Conservation (phyloP, 73 alveolate genomes). For the Paramecium sonneborni region DNA sequence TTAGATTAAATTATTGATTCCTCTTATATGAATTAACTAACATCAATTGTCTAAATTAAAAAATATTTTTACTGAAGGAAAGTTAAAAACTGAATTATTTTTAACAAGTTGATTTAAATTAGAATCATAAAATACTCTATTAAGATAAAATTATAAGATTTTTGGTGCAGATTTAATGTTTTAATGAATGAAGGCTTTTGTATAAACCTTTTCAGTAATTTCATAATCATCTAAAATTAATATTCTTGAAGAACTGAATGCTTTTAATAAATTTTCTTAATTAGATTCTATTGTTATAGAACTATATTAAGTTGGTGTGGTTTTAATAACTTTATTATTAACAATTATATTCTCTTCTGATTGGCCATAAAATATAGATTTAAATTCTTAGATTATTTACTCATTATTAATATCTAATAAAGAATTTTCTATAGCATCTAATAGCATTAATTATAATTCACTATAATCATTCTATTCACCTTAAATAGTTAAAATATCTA, state of each 20-base stretch:
- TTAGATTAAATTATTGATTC: not conserved
- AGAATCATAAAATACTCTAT: not conserved
- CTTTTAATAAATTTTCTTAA: not conserved
- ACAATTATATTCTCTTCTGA: not conserved
- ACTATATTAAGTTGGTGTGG: constrained; percentile 10
- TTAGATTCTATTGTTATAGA: not conserved
- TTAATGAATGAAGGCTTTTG: not conserved
- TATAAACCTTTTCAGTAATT: not conserved
- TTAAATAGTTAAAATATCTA: not conserved
- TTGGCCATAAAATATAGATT: not conserved
- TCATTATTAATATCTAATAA: not conserved
- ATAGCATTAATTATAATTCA: not conserved
- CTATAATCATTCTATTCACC: constrained; percentile 10
- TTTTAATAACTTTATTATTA: not conserved
- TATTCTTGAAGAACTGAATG: not conserved
- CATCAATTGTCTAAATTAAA: not conserved
- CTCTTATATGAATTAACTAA: not conserved
- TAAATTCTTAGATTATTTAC: not conserved
- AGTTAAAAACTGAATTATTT: not conserved
- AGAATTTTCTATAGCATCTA: not conserved
- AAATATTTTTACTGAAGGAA: not conserved
- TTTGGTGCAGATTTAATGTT: constrained; percentile 13
- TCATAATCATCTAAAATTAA: not conserved
- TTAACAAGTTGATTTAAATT: not conserved
- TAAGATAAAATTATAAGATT: not conserved